Conservation (phyloP, 306 rosid species). For the Cyamopsis tetragonoloba region DNA sequence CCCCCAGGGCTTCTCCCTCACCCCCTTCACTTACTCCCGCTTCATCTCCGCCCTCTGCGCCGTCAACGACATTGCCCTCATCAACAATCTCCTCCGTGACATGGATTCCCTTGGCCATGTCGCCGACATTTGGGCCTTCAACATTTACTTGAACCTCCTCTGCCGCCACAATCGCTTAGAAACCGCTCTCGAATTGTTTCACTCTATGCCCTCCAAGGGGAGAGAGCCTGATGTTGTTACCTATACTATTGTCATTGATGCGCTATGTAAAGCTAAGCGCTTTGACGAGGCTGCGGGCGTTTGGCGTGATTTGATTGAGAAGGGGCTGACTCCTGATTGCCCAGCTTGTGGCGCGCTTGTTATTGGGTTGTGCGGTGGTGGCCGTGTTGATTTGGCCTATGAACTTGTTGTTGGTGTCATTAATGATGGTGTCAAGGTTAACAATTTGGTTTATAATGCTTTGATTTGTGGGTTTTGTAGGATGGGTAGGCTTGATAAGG, state of each 20-base stretch:
- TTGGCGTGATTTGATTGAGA: conserved; percentile 55
- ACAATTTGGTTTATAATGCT: conserved; percentile 56
- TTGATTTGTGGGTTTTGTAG: conserved; percentile 76
- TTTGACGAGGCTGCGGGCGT: conserved; percentile 47
- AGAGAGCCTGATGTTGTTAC: conserved; percentile 69
- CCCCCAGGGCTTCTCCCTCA: conserved; percentile 68
- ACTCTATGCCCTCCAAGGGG: conserved; percentile 49
- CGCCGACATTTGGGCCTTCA: conserved; percentile 90
- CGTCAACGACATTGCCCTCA: conserved; percentile 42
- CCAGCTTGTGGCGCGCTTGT: conserved; percentile 66
- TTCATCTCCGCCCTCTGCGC: conserved; percentile 76
- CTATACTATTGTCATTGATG: conserved; percentile 56
- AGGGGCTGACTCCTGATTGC: conserved; percentile 61
- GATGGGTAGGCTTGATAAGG: conserved; percentile 65
- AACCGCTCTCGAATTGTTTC: conserved; percentile 45
- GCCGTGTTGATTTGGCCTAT: conserved; percentile 85
- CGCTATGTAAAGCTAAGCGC: conserved; percentile 57
- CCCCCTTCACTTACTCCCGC: conserved; percentile 87
- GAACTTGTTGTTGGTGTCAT: conserved; percentile 61
- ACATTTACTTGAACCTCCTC: conserved; percentile 61
- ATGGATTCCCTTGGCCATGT: conserved; percentile 56
- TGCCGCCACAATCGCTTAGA: conserved; percentile 50
- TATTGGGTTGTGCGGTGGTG: conserved; percentile 69
- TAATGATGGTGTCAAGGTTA: conserved; percentile 51
- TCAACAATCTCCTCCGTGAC: conserved; percentile 57